Evolutionary conservation across 2,329 filamentous ascomycete genomes (phyloP).

Genomic region (Samsoniella hepiali): DNA sequence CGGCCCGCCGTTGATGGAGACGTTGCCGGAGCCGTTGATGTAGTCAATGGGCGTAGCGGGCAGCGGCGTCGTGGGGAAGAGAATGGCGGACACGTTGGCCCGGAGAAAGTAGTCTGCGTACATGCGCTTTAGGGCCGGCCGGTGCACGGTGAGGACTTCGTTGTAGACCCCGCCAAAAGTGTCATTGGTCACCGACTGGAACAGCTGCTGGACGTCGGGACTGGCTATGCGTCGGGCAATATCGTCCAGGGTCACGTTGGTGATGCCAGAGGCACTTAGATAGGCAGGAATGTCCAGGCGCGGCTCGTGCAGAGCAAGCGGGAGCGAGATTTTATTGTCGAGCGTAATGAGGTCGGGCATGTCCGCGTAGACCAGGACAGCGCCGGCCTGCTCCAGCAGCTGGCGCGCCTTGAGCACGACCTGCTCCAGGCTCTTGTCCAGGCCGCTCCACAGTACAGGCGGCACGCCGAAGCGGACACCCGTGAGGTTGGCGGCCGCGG

Average conservation of each 20-base stretch:
- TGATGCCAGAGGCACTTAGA: constrained; percentile 14
- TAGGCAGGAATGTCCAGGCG: constrained; percentile 19
- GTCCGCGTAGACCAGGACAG: constrained; percentile 19
- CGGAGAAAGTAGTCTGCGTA: constrained; percentile 19
- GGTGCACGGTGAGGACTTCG: constrained; percentile 18
- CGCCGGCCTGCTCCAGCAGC: constrained; percentile 19
- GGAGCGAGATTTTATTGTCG: constrained; percentile 14
- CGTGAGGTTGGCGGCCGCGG: background rate
- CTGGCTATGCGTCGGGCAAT: constrained; percentile 19
- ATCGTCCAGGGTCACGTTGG: constrained; percentile 9
- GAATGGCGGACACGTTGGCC: constrained; percentile 18
- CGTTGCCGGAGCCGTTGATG: constrained; percentile 19
- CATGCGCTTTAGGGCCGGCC: constrained; percentile 21
- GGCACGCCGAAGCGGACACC: constrained; percentile 21
- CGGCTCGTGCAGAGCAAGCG: constrained; percentile 19
- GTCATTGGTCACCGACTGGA: constrained; percentile 13
- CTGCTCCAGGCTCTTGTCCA: constrained; percentile 18
- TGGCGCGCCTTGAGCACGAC: constrained; percentile 9
- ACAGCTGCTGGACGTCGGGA: constrained; percentile 17
- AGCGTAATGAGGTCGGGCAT: constrained; percentile 20
- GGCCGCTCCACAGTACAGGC: constrained; percentile 20
- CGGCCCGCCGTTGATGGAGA: constrained; percentile 22
- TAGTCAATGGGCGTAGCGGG: constrained; percentile 21
- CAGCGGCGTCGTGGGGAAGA: constrained; percentile 22
- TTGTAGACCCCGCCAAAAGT: constrained; percentile 13